Conservation (phyloP, 2,329 filamentous ascomycete species). For the Coniochaeta sp. region DNA sequence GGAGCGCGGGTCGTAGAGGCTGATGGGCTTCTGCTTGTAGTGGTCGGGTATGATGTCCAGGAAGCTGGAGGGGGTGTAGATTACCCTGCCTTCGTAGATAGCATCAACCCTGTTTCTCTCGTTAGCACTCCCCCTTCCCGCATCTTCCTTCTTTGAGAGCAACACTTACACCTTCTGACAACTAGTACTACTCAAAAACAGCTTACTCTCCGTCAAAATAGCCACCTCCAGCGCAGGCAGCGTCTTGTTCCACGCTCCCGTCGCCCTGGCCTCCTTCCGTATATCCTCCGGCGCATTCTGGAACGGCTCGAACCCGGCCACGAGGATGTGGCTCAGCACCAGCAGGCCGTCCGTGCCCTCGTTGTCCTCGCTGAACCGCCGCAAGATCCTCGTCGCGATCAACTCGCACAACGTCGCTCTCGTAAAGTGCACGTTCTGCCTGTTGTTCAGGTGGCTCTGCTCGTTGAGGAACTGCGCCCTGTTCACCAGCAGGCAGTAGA, state of each 20-base stretch:
- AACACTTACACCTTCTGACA: conserved; percentile 65
- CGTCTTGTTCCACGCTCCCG: conserved; percentile 46
- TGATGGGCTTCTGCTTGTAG: conserved; percentile 78
- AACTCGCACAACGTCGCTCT: conserved; percentile 74
- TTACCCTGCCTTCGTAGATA: conserved; percentile 72
- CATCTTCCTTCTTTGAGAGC: not conserved
- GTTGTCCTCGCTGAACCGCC: conserved; percentile 73
- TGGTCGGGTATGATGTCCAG: conserved; percentile 80
- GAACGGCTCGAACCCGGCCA: conserved; percentile 79
- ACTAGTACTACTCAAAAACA: conserved; percentile 68
- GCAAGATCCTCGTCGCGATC: conserved; percentile 68
- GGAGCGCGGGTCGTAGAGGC: conserved; percentile 69
- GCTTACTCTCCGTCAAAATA: conserved; percentile 75
- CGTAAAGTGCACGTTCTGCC: conserved; percentile 75
- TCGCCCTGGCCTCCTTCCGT: conserved; percentile 47
- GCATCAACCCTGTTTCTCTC: conserved; percentile 55
- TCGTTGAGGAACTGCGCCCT: conserved; percentile 72
- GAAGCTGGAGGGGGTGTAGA: conserved; percentile 76
- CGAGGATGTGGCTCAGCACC: conserved; percentile 69
- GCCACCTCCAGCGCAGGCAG: conserved; percentile 76
- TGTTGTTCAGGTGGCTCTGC: conserved; percentile 66
- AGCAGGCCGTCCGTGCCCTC: conserved; percentile 64
- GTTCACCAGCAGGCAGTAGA: conserved; percentile 80
- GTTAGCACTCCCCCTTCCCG: not conserved
- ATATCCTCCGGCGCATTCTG: conserved; percentile 70